Base-by-base conservation (phyloP, 164 flowering plant species). In the Platanus orientalis region DNA sequence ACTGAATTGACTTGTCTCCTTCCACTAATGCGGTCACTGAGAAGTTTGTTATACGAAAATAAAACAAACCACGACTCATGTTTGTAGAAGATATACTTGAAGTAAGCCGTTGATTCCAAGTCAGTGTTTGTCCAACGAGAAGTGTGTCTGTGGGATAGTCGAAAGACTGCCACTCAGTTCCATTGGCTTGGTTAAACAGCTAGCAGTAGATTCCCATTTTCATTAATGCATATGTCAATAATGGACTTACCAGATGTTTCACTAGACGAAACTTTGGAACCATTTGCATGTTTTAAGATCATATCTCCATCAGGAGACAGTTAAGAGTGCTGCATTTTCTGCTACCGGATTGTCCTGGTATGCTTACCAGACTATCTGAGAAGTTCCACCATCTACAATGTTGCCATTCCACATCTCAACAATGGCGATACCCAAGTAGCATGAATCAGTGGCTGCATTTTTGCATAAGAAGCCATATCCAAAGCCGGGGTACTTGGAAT, bases 191-290 rank as follows among this genome's bases (percentile, higher is more conserved):
- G 17, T 55, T 17, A 6, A 7, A 29, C 39, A n/a, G n/a, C n/a
- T n/a, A 27, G 58, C 34, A 55, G 39, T 11, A 55, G 58, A 16
- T 55, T 55, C 11, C 58, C 58, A 3, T 10, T 28, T 6, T 28
- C 58, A 16, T 34, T 27, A n/a, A 55, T 27, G 16, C 4, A 13
- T 17, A 55, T 55, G n/a, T 39, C 58, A 2, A 24, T 17, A 55
- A 55, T 39, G 29, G 58, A 55, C 58, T 9, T 55, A 6, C 34
- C 34, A 55, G 58, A 55, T 7, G 58, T 29, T 19, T 55, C 29
- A 30, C 39, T 27, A 30, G 58, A 27, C 58, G 39, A 55, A 17
- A 55, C 36, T 20, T 27, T 29, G 17, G 34, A 27, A 5, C 58
- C 58, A 55, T 27, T 39, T 17, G 6, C 58, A 29, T 55, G 39